Base-by-base conservation (phyloP, 1,284 basidiomycete species). In the Blastosporella zonata region DNA sequence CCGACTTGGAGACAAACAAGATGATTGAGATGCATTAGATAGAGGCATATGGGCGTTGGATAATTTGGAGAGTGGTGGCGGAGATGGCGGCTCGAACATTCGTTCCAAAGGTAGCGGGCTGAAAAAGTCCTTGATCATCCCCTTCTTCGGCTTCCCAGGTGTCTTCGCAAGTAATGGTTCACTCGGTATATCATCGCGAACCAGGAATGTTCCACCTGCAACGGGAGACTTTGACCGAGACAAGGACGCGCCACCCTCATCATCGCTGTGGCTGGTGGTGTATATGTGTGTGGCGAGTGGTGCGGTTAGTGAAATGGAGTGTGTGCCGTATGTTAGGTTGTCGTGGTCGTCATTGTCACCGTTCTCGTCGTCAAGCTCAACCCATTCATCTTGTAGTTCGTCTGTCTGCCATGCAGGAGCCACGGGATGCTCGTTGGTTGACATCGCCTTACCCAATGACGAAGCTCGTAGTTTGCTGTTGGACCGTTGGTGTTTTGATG, bases 71-170 rank as follows among this genome's bases (percentile, higher is more conserved):
- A 86, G 87, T 2, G 48, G 48, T 22, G 48, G 48, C 22, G 48
- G 48, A 41, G 90, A 88, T 0, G 93, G 93, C 5, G 93, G 92
- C 55, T 93, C 87, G 58, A 95, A 95, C 89, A 95, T 91, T 46
- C 78, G 78, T 67, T 95, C 92, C 8, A 95, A 74, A 3, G 87
- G 83, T 47, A 93, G 66, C 0, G 90, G 90, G 45, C 83, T 89
- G 67, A 95, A 95, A 60, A 95, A 82, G 63, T 90, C 84, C 67
- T 88, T 93, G 36, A 85, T 76, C 25, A 70, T 60, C 20, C 71
- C 71, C 60, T 81, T 88, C 71, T 77, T 85, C 59, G 68, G 74
- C 52, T 68, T 67, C 6, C 80, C 81, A 20, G 85, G 83, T 2
- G 84, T 84, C 62, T 81, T 82, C 36, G 80, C 79, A 22, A 84